These are phyloP conservation scores for Sungouiozyma ichnusensis DNA, from an alignment of 805 yeast species.

Conservation along the genomic window DNA sequence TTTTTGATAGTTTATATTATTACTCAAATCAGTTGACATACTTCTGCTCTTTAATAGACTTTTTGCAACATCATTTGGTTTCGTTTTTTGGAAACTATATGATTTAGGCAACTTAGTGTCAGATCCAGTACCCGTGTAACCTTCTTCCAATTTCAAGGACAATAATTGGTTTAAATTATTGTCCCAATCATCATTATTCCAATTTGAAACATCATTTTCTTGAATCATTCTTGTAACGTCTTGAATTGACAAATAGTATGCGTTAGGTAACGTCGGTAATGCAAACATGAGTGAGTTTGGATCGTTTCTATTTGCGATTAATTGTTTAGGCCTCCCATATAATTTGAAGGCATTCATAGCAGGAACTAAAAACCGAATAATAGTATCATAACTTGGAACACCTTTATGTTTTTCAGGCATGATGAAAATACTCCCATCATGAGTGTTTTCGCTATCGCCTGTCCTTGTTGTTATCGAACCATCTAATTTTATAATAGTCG, in stretches of 20 bases:
- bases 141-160: constrained; percentile 37
- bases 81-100: neutral
- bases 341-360: constrained; percentile 57
- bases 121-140: constrained; percentile 73
- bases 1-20: neutral
- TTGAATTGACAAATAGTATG: constrained; percentile 47
- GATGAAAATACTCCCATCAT: constrained; percentile 39
- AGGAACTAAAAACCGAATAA: constrained; percentile 60
- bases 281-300: constrained; percentile 52
- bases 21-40: neutral
- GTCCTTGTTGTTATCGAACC: constrained; percentile 56
- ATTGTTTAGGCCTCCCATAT: constrained; percentile 62
- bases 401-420: constrained; percentile 68
- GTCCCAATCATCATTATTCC: constrained; percentile 55
- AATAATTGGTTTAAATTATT: constrained; percentile 43
- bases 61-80: neutral
- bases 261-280: constrained; percentile 62
- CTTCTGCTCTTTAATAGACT: neutral
- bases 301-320: constrained; percentile 47
- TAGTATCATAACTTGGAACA: constrained; percentile 60
- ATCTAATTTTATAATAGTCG: constrained; percentile 81
- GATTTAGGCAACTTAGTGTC: constrained; percentile 42
- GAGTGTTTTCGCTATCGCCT: constrained; percentile 34
- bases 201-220: constrained; percentile 30
- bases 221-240: constrained; percentile 39